Evolutionary conservation across 495 filamentous ascomycete species (phyloP), one percentile per base, ranked within the genome.

Genomic region (Xylaria grammica): DNA sequence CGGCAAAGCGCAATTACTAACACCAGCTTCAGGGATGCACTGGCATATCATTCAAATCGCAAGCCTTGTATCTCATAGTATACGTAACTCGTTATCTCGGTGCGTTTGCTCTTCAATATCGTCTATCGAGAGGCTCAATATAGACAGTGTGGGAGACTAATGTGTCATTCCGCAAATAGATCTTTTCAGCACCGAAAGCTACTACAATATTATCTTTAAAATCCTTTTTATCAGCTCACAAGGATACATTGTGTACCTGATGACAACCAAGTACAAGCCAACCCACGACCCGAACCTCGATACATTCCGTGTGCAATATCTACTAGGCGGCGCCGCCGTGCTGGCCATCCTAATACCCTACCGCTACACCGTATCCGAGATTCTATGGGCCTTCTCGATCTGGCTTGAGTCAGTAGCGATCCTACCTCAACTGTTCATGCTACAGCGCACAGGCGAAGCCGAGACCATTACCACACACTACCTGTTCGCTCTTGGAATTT

Each of bases 401-500:
- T 99, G 95, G 95, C 84, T 99, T 30, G 95, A 99, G 79, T 88
- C 90, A 1, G 95, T 98, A 8, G 95, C 95, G 19, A 97, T 99
- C 71, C 86, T 99, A 40, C 95, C 95, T 13, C 95, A 99, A 78
- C 84, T 99, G 19, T 98, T 99, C 77, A 94, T 99, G 91, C 82
- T 99, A 55, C 95, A 99, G 79, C 87, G 95, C 63, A 98, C 95
- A 0, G 96, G 95, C 61, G 95, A 97, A 77, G 96, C 95, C 27
- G 95, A 99, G 80, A 96, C 94, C 19, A 98, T 99, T 71, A 99
- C 95, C 7, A 95, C 93, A 13, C 94, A 99, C 76, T 99, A 99
- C 75, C 84, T 99, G n/a, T 94, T 94, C 74, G 93, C 95, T n/a
- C 81, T 99, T 51, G 95, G 95, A 2, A 70, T 87, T 50, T 99